Evolutionary conservation across 331 rosid genomes (phyloP), one percentile per base, ranked within the genome.

Genomic region (Quercus phellos): DNA sequence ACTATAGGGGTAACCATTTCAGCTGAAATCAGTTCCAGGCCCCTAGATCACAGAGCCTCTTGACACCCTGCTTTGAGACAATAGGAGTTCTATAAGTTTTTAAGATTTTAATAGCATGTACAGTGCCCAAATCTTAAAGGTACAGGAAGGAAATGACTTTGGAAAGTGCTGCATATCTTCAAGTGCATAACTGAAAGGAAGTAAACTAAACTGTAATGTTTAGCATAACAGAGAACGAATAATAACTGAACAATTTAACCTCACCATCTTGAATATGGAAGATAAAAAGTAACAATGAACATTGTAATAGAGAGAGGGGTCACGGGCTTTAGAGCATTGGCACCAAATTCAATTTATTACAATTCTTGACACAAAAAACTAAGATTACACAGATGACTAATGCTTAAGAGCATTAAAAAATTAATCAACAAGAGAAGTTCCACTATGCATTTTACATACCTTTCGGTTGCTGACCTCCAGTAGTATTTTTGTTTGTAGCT

Each of bases 41-140:
- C 90, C 92, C 86, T 88, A 78, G 93, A 88, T 83, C 90, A 87
- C 90, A 92, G 92, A 92, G 95, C 93, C 97, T 87, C 97, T 79
- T 84, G 92, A 83, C 95, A 82, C 91, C 97, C 97, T 92, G 97
- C 93, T 92, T 90, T 73, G 93, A 89, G 92, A 91, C 92, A 92
- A 92, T 81, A 86, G 54, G 84, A 92, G 95, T 87, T 86, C 84
- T 90, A 88, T 92, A 84, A 92, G 95, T 79, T 82, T 81, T 80
- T 82, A 86, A 71, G 61, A 78, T 84, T 80, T 74, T 55, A 82
- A 66, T 14, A 85, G 63, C 83, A 83, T 83, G 81, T 82, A 87
- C 69, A 72, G 78, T 67, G 91, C 85, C 90, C 90, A 88, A 81
- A 75, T 76, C 72, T 83, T 64, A 76, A 88, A 77, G 76, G 82